Percentiles rank a stretch among this genome's conserved stretches.
These are phyloP conservation scores for Tylopilus sp. DNA, from an alignment of 768 basidiomycete species.

Conservation along the genomic window DNA sequence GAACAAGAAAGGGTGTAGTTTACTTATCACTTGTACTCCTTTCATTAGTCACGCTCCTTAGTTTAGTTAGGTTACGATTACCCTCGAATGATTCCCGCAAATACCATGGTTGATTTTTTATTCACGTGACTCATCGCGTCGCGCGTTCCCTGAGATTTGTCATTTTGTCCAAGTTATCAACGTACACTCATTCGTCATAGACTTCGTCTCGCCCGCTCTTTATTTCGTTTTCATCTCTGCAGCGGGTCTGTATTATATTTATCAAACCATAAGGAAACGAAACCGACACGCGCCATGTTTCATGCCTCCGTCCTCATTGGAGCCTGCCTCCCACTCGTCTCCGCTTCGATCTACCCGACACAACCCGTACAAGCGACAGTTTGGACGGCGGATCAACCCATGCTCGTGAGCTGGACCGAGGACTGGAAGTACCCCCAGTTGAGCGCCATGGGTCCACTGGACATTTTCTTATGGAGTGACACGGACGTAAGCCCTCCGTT, in stretches of 20 bases:
- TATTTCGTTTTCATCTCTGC: slow-evolving; percentile 9
- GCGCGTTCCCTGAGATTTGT: neutral
- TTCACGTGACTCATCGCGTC: slow-evolving; percentile 26
- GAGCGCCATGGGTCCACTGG: slow-evolving; percentile 38
- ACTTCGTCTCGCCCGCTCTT: slow-evolving; percentile 1
- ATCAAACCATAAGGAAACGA: neutral
- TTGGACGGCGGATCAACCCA: slow-evolving; percentile 41
- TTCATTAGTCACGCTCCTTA: slow-evolving; percentile 10
- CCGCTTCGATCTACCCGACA: slow-evolving; percentile 48
- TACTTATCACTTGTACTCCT: slow-evolving; percentile 21
- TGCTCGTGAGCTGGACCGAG: slow-evolving; percentile 49
- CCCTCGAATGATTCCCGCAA: neutral
- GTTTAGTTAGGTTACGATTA: slow-evolving; percentile 6
- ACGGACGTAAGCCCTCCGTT: slow-evolving; percentile 34
- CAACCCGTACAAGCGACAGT: slow-evolving; percentile 45
- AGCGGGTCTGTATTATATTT: slow-evolving; percentile 29
- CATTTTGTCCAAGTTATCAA: neutral
- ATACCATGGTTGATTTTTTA: slow-evolving; percentile 23
- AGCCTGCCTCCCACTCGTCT: slow-evolving; percentile 11
- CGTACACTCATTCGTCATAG: neutral
- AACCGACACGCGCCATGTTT: slow-evolving; percentile 5
- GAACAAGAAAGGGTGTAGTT: slow-evolving; percentile 13
- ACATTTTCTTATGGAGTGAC: slow-evolving; percentile 45
- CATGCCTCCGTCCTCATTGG: slow-evolving; percentile 1
- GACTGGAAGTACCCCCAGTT: slow-evolving; percentile 41